Evolutionary conservation across 768 basidiomycete genomes (phyloP).

Genomic region (Rhizopogon roseolus): DNA sequence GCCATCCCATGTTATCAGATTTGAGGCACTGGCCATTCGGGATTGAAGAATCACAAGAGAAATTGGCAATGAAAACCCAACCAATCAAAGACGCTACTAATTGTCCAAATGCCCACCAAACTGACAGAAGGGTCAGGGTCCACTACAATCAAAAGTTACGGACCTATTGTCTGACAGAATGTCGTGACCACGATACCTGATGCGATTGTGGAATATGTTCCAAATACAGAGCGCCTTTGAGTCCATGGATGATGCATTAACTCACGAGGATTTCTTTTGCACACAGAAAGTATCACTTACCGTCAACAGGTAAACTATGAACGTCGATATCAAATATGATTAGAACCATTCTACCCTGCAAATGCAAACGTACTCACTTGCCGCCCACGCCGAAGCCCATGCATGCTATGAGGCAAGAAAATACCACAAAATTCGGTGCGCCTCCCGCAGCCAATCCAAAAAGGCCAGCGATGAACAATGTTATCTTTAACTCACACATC

Average conservation of each 20-base stretch:
- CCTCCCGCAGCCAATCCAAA: slow-evolving; percentile 50
- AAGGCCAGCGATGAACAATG: slow-evolving; percentile 34
- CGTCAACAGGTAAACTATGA: slow-evolving; percentile 39
- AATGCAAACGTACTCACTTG: slow-evolving; percentile 31
- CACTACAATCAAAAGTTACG: slow-evolving; percentile 26
- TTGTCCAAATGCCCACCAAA: slow-evolving; percentile 51
- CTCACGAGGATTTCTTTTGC: neutral
- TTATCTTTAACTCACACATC: slow-evolving; percentile 14
- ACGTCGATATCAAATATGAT: slow-evolving; percentile 2
- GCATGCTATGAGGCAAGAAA: slow-evolving; percentile 41
- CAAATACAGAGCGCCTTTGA: slow-evolving; percentile 38
- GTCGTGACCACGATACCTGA: slow-evolving; percentile 19
- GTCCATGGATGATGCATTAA: slow-evolving; percentile 15
- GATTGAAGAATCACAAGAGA: slow-evolving; percentile 37
- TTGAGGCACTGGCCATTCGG: slow-evolving; percentile 37
- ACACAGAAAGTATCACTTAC: slow-evolving; percentile 22
- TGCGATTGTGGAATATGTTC: slow-evolving; percentile 40
- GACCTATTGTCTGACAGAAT: neutral
- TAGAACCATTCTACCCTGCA: slow-evolving; percentile 14
- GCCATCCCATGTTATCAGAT: slow-evolving; percentile 56
- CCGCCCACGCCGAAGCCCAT: slow-evolving; percentile 49
- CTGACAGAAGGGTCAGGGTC: slow-evolving; percentile 51
- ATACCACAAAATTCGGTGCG: slow-evolving; percentile 39
- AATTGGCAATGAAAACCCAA: slow-evolving; percentile 53
- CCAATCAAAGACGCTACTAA: slow-evolving; percentile 46